phyloP scores from a whole-genome alignment of 768 basidiomycete species.

The Russula earlei region DNA sequence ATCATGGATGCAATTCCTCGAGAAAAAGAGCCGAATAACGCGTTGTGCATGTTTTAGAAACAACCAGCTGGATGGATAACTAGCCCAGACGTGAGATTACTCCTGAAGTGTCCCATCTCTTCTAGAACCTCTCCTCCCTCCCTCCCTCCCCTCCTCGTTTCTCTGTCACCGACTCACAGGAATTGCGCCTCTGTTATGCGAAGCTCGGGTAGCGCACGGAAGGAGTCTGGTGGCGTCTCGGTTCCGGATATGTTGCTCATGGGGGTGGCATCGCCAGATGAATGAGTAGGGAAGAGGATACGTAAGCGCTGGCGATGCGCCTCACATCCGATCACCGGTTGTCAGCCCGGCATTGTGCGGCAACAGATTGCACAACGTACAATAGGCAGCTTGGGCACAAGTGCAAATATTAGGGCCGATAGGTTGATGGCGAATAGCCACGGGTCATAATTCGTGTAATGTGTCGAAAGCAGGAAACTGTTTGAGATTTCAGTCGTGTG shows the following conservation, averaged over 20 bases:
- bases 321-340: slow-evolving; percentile 30
- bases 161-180: slow-evolving; percentile 19
- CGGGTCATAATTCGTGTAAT: slow-evolving; percentile 95
- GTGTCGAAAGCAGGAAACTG: slow-evolving; percentile 89
- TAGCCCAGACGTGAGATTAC: slow-evolving; percentile 2
- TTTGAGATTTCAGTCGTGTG: slow-evolving; percentile 9
- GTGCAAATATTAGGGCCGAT: slow-evolving; percentile 64
- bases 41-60: slow-evolving; percentile 1
- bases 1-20: neutral
- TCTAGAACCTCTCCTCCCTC: slow-evolving; percentile 4
- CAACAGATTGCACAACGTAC: slow-evolving; percentile 34
- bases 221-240: slow-evolving; percentile 25
- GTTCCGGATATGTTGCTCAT: slow-evolving; percentile 49
- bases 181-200: slow-evolving; percentile 42
- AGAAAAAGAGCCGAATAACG: neutral
- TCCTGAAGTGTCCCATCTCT: slow-evolving; percentile 16
- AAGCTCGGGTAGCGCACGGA: slow-evolving; percentile 25
- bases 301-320: slow-evolving; percentile 77
- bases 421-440: slow-evolving; percentile 91
- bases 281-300: slow-evolving; percentile 58
- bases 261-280: slow-evolving; percentile 60
- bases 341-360: neutral
- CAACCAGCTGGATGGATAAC: neutral
- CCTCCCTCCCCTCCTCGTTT: neutral
- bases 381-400: slow-evolving; percentile 94